Evolutionary conservation across 2,329 filamentous ascomycete species (phyloP).

Genomic region (Sporothrix curviconia): DNA sequence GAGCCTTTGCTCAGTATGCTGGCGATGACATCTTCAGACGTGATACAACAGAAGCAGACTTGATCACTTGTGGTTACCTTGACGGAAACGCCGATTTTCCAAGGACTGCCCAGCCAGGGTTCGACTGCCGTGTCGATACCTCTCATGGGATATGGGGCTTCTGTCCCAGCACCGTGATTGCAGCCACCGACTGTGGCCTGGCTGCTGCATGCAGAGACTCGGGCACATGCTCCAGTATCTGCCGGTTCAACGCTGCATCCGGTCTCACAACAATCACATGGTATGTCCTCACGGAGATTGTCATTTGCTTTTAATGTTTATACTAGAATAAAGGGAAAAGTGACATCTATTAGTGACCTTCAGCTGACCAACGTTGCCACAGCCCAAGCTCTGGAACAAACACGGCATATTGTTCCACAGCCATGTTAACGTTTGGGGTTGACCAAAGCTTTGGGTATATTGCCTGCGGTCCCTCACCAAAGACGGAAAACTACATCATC

Average conservation of each 20-base stretch:
- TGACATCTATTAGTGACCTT: background rate
- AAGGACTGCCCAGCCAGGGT: slow-evolving; percentile 30
- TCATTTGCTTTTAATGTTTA: background rate
- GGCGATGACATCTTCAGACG: background rate
- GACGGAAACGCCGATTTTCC: slow-evolving; percentile 26
- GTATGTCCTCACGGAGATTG: slow-evolving; percentile 21
- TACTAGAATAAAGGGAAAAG: no score
- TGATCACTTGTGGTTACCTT: slow-evolving; percentile 26
- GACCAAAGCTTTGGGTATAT: slow-evolving; percentile 32
- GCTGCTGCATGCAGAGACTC: slow-evolving; percentile 31
- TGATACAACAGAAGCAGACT: background rate
- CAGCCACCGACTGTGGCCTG: slow-evolving; percentile 33
- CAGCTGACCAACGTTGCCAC: background rate
- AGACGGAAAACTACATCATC: slow-evolving; percentile 6
- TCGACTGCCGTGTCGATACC: slow-evolving; percentile 31
- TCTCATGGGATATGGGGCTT: slow-evolving; percentile 33
- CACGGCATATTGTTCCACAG: slow-evolving; percentile 28
- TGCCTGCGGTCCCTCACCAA: slow-evolving; percentile 24
- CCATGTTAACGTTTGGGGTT: slow-evolving; percentile 27
- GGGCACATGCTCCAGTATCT: slow-evolving; percentile 28
- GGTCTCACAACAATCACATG: slow-evolving; percentile 31
- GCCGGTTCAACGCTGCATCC: slow-evolving; percentile 23
- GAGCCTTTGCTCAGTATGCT: background rate
- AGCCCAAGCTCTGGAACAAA: slow-evolving; percentile 15
- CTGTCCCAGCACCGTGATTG: slow-evolving; percentile 31